phyloP scores from a whole-genome alignment of 2,329 filamentous ascomycete genomes.

The Pseudopyricularia cyperi region DNA sequence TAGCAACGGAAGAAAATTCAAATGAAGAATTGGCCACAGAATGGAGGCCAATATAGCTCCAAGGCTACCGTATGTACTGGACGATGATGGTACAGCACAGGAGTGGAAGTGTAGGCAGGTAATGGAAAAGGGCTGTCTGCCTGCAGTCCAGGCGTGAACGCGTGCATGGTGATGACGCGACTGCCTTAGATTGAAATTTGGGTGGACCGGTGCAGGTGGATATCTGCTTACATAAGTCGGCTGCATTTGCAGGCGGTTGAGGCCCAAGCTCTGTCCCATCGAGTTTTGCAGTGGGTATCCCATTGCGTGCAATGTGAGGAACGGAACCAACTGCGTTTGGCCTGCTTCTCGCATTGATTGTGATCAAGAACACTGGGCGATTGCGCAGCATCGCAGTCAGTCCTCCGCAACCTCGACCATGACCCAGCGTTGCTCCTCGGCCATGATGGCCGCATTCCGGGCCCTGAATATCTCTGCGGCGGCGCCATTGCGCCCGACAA shows the following conservation, averaged over 20 bases:
- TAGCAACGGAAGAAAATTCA: too few relatives aligned
- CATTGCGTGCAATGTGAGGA: neutral
- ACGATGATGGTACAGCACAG: neutral
- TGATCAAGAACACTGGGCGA: neutral
- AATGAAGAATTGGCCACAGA: too few relatives aligned
- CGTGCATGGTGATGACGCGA: neutral
- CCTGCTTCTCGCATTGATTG: too few relatives aligned
- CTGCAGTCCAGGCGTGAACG: neutral
- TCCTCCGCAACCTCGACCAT: conserved; percentile 19
- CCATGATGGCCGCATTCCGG: conserved; percentile 36
- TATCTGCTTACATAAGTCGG: neutral
- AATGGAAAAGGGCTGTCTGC: neutral
- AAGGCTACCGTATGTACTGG: neutral
- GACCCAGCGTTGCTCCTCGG: conserved; percentile 26
- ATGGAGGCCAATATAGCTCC: too few relatives aligned
- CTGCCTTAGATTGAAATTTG: neutral
- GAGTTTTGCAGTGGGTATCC: neutral
- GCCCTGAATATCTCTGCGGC: conserved; percentile 31
- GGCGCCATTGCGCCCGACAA: conserved; percentile 22
- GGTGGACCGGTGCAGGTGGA: neutral
- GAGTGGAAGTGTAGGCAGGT: too few relatives aligned
- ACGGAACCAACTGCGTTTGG: too few relatives aligned
- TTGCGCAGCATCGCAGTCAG: neutral
- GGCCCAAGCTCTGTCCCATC: neutral
- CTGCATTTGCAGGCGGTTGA: too few relatives aligned